Conservation (phyloP, 306 rosid species). For the Ochetophila trinervis region DNA sequence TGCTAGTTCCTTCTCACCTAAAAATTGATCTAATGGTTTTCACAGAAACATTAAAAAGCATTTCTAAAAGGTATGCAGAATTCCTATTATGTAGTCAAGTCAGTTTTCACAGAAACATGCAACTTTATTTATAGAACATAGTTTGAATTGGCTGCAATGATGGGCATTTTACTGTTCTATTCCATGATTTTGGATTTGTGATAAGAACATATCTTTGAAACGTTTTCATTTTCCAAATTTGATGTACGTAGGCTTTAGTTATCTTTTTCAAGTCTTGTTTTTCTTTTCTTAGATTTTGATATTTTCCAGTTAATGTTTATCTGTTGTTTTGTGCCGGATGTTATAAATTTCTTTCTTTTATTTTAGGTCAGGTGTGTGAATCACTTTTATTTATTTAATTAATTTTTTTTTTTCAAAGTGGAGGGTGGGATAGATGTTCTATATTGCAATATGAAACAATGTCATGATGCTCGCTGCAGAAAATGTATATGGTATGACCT, state of each 20-base stretch:
- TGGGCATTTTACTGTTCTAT: neutral
- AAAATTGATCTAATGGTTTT: too few species aligned
- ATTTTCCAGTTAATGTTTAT: neutral
- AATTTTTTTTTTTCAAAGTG: too few species aligned
- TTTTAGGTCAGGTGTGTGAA: neutral
- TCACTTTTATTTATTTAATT: neutral
- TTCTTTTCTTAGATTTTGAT: neutral
- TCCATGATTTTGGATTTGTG: neutral
- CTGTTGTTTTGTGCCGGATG: neutral
- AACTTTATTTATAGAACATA: too few species aligned
- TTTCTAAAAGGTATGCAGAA: too few species aligned
- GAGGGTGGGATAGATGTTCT: too few species aligned
- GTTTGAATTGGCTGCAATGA: too few species aligned
- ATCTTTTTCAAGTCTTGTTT: neutral
- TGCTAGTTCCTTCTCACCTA: too few species aligned
- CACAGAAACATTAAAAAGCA: too few species aligned
- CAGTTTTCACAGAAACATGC: too few species aligned
- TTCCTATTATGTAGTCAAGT: too few species aligned
- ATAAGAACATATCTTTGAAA: neutral
- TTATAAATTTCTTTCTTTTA: neutral
- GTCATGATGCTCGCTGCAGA: neutral
- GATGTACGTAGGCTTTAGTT: neutral
- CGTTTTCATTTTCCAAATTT: neutral
- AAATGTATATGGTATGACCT: neutral
- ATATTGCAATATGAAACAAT: neutral